phyloP scores from a whole-genome alignment of 2,329 filamentous ascomycete genomes.

The Colletotrichum cuscutae region DNA sequence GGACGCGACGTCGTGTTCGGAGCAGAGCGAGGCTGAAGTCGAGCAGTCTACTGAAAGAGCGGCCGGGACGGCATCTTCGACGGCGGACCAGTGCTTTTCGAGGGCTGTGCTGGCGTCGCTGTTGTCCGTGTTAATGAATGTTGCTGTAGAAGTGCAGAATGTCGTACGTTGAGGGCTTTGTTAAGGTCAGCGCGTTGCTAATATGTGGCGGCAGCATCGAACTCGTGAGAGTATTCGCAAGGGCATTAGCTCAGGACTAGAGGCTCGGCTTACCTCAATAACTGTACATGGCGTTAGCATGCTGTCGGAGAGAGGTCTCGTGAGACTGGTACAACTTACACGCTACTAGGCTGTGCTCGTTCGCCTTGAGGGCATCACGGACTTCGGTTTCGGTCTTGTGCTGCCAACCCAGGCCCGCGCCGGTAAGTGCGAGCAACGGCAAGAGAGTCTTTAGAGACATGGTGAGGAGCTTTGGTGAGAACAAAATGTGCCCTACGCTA shows the following conservation, averaged over 20 bases:
- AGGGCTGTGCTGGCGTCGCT: constrained; percentile 46
- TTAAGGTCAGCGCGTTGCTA: constrained; percentile 8
- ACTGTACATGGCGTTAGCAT: constrained; percentile 9
- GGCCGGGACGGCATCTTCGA: constrained; percentile 37
- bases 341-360: constrained; percentile 43
- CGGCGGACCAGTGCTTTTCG: constrained; percentile 47
- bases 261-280: constrained; percentile 15
- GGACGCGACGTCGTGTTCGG: constrained; percentile 52
- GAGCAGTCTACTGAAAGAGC: constrained; percentile 55
- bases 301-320: background rate
- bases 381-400: constrained; percentile 25
- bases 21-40: constrained; percentile 48
- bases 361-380: constrained; percentile 23
- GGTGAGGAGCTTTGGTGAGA: background rate
- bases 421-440: constrained; percentile 21
- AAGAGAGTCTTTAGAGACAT: constrained; percentile 27
- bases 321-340: constrained; percentile 40
- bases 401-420: constrained; percentile 15
- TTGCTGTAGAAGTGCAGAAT: background rate
- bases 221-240: no score
- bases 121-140: background rate
- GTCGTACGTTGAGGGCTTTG: constrained; percentile 20
- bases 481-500: background rate
- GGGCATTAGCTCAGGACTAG: background rate
- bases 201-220: background rate